Evolutionary conservation across 805 yeast genomes (phyloP), one percentile per base, ranked within the genome.

Genomic region (Saturnispora hagleri): DNA sequence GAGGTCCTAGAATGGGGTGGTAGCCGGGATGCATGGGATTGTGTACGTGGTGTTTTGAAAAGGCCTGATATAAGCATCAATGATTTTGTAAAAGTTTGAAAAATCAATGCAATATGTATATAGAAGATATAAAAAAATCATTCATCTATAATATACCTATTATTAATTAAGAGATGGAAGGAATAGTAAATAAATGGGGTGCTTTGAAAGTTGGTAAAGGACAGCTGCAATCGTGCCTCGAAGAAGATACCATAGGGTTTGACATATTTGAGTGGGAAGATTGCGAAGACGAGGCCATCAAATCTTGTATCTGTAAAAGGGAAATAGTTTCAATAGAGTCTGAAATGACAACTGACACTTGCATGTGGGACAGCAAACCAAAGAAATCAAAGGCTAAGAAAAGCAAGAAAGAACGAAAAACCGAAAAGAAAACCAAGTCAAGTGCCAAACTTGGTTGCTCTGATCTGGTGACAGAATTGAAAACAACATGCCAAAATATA

Each of bases 1-100:
- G 75, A 80, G 53, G 83, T 93, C 0, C 70, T 93, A 53, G 79
- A 79, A 61, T 91, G 97, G 97, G 99, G 99, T 22, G 99, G 99
- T 0, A 79, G 95, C 3, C 75, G 80, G 54, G 89, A 88, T 61
- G 95, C 98, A 0, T 89, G 97, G 95, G 71, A 72, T 20, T 83
- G 95, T 62, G 70, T 93, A 17, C 86, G 95, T 1, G 86, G 85
- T 52, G 89, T 86, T 3, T 70, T 93, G 48, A 73, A 77, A 22
- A 50, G 35, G 27, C 17, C 44, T 15, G 42, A 44, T 13, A 42
- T 50, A 31, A 35, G n/a, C 36, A 33, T 49, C 13, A 49, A 49
- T 9, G 51, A 49, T 20, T 43, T 49, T 26, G 47, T 49, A 9
- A 43, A 49, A 31, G 51, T 48, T 48, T 48, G 42, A 38, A 20